These are phyloP conservation scores for Exserohilum rostratum DNA, from an alignment of 2,329 filamentous ascomycete genomes.

Conservation along the genomic window DNA sequence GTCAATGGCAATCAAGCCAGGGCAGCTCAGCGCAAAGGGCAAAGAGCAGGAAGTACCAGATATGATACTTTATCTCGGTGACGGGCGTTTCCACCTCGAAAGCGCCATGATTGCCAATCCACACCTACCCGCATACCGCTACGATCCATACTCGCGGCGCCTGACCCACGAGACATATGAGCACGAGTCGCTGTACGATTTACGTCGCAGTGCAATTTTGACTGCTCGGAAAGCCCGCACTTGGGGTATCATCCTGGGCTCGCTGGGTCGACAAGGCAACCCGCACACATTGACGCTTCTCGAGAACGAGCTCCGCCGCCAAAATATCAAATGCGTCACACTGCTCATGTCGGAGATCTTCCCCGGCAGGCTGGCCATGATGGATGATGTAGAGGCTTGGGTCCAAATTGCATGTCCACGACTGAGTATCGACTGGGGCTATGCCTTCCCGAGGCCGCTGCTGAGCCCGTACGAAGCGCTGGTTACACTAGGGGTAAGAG, in stretches of 20 bases:
- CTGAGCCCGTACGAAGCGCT: conserved; percentile 95
- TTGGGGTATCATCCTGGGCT: conserved; percentile 94
- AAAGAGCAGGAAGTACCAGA: conserved; percentile 59
- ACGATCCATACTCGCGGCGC: conserved; percentile 93
- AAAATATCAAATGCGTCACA: conserved; percentile 81
- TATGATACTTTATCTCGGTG: conserved; percentile 85
- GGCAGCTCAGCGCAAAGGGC: conserved; percentile 54
- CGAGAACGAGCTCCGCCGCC: conserved; percentile 73
- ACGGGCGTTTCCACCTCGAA: conserved; percentile 94
- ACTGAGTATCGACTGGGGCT: conserved; percentile 98
- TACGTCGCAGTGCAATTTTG: conserved; percentile 77
- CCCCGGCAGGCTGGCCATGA: conserved; percentile 90
- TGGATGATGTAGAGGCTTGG: conserved; percentile 95
- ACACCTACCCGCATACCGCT: conserved; percentile 85
- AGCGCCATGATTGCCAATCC: conserved; percentile 99
- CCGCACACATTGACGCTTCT: conserved; percentile 89
- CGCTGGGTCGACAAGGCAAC: conserved; percentile 92
- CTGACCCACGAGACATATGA: conserved; percentile 91
- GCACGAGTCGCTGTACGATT: conserved; percentile 85
- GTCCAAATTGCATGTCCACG: conserved; percentile 98
- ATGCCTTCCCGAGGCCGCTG: conserved; percentile 87
- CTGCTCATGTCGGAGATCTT: conserved; percentile 93
- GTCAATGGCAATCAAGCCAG: conserved; percentile 43
- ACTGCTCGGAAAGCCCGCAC: conserved; percentile 78
- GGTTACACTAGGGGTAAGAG: conserved; percentile 78